Evolutionary conservation across 805 yeast genomes (phyloP).

Genomic region (Teunomyces stri): DNA sequence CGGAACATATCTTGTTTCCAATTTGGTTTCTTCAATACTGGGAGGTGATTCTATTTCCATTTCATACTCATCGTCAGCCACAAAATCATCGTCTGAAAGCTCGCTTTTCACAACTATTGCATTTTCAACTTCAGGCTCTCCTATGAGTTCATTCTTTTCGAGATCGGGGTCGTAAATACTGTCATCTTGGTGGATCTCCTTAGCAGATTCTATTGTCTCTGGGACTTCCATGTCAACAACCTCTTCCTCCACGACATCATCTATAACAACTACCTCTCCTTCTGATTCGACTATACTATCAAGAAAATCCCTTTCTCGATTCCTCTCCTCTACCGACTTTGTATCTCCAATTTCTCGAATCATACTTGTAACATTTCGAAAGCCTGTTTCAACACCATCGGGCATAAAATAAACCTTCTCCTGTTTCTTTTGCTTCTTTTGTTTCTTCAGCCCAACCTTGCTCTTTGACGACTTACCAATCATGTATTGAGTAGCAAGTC

Average conservation of each 20-base stretch:
- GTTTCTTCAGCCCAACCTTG: slow-evolving; percentile 12
- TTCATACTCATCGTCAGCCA: neutral
- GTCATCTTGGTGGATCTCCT: neutral
- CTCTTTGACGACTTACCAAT: slow-evolving; percentile 30
- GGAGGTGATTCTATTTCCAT: neutral
- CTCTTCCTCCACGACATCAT: neutral
- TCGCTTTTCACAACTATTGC: neutral
- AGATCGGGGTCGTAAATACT: neutral
- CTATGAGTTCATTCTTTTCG: neutral
- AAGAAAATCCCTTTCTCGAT: slow-evolving; percentile 9
- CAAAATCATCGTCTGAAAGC: neutral
- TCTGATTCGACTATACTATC: slow-evolving; percentile 17
- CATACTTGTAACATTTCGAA: slow-evolving; percentile 49
- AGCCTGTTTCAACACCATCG: slow-evolving; percentile 65
- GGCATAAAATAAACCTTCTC: slow-evolving; percentile 68
- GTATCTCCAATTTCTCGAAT: slow-evolving; percentile 23
- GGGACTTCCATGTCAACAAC: neutral
- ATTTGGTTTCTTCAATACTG: neutral
- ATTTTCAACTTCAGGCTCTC: neutral
- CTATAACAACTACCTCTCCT: neutral
- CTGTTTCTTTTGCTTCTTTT: slow-evolving; percentile 14
- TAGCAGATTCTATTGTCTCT: too few species aligned
- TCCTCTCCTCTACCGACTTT: slow-evolving; percentile 1
- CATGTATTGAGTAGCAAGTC: slow-evolving; percentile 66
- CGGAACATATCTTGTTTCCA: neutral